These are phyloP conservation scores for Brassica cretica DNA, from an alignment of 345 rosid genomes.

Conservation along the genomic window DNA sequence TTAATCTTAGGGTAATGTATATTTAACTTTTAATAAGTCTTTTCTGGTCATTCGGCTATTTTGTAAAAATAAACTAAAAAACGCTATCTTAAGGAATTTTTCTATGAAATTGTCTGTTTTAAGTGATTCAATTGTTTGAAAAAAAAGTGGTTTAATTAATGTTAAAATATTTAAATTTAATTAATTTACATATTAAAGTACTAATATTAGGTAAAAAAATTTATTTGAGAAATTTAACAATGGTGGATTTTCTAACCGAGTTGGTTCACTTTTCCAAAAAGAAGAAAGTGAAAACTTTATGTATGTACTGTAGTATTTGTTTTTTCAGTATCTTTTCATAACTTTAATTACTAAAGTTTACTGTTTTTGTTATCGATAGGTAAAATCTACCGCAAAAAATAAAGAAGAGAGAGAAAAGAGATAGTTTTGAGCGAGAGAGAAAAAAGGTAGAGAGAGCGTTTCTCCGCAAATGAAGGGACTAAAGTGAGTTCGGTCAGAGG, in stretches of 20 bases:
- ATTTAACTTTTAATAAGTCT: too few relatives aligned
- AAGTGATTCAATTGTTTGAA: too few relatives aligned
- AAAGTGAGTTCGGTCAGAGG: constrained; percentile 24
- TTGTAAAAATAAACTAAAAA: too few relatives aligned
- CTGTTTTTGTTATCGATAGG: neutral
- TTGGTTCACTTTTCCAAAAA: neutral
- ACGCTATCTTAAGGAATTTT: too few relatives aligned
- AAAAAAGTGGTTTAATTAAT: too few relatives aligned
- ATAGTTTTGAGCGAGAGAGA: neutral
- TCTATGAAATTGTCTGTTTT: neutral
- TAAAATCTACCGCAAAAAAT: neutral
- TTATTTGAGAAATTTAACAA: neutral
- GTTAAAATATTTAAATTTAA: too few relatives aligned
- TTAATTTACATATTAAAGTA: too few relatives aligned
- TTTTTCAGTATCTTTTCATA: neutral
- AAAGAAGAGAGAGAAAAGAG: neutral
- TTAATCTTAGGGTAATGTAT: too few relatives aligned
- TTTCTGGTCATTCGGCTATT: too few relatives aligned
- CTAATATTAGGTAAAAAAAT: neutral
- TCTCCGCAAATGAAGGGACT: constrained; percentile 37
- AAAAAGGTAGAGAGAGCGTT: neutral
- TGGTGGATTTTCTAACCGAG: neutral
- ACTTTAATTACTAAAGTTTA: neutral
- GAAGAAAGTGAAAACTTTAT: neutral
- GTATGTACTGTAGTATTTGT: neutral